Evolutionary conservation across 2,329 filamentous ascomycete species (phyloP), one percentile per base, ranked within the genome.

Genomic region (Aureobasidium sp.): DNA sequence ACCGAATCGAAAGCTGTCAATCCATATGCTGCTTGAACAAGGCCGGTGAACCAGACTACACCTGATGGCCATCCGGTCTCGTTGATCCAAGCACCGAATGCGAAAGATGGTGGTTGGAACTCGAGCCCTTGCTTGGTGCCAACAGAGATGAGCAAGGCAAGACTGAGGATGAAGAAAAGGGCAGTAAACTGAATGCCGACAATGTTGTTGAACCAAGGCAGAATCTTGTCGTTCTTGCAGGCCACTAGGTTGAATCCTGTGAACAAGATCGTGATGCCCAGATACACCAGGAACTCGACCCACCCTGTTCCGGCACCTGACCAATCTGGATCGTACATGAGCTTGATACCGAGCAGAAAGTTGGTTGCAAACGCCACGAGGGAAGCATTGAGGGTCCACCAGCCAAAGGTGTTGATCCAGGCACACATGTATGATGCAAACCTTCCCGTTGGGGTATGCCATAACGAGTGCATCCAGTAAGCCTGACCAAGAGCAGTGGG

Each of bases 321-420:
- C 79, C 78, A 83, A 13, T 76, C 70, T 0, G 74, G 73, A 23
- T 78, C 71, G 64, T 81, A 83, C 69, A 83, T 74, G 31, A 78
- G 70, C 69, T 81, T 81, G 74, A 84, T 80, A n/a, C 78, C 77
- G 6, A 84, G 71, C 60, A 83, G 71, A 53, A 84, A 82, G 64
- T 82, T 75, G 3, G 79, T 78, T 80, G 84, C 83, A 65, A 84
- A 84, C 13, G 80, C 81, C 25, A 79, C 74, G 62, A 81, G 78
- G 1, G 79, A 82, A 0, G 81, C 81, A 0, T 78, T 79, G 61
- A 84, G 68, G 0, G 80, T 78, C 75, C 80, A 82, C 81, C 81
- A 84, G 13, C 81, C 81, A 61, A 83, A 83, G 0, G 77, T 81
- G 68, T 84, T 84, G 66, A 83, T 81, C 80, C 80, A 84, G 2